Evolutionary conservation across 2,329 filamentous ascomycete species (phyloP), one percentile per base, ranked within the genome.

Genomic region (Cyphellophora attinorum): DNA sequence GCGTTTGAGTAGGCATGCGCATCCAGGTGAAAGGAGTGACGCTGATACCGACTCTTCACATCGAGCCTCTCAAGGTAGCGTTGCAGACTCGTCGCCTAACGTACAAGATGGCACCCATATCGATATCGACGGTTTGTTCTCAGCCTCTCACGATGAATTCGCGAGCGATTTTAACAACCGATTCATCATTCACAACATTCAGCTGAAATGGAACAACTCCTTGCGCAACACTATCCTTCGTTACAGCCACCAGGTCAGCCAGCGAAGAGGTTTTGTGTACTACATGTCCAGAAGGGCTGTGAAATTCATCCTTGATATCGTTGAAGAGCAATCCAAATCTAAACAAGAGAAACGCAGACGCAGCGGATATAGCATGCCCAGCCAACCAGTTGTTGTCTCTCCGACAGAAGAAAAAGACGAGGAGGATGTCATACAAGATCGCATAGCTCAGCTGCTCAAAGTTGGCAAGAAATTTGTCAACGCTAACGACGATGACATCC

Each of bases 171-270:
- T 95, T 67, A 91, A 93, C 56, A 98, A 98, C 53, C 82, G 91
- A 2, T 98, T 98, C 64, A 89, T 96, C 49, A 82, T 98, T 34
- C 91, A 98, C 65, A 98, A 98, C 51, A 75, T 93, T 55, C 91
- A 98, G 52, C 66, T 98, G 38, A 98, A 98, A 59, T 98, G 91
- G 91, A 96, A 94, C 63, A 98, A 98, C 50, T 76, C 88, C 8
- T 63, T 98, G 23, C 78, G 91, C 39, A 96, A 98, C 53, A 95
- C 95, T 51, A 91, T 98, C 32, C 72, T 98, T 27, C 84, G 91
- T 15, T 98, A 98, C 57, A 93, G 91, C 44, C 91, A 98, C 54
- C 91, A 98, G 64, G 91, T 93, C 51, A 86, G 88, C 55, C 93
- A 98, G 60, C 76, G 91, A 33, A 79, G 91, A 47, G 93, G 91